Evolutionary conservation across 306 rosid genomes (phyloP).

Genomic region (Cicer bijugum): DNA sequence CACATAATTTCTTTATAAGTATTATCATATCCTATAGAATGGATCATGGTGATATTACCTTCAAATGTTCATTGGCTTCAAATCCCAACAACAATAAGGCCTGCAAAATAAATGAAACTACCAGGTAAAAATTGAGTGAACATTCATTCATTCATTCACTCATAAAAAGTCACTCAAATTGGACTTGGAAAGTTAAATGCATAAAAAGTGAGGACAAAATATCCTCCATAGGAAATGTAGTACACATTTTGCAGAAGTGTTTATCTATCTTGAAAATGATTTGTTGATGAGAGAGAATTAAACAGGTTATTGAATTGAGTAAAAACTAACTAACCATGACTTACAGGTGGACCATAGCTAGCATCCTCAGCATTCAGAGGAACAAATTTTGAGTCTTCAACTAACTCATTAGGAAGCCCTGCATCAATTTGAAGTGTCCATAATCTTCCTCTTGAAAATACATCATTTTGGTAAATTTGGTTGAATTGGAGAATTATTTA

Average conservation of each 20-base stretch:
- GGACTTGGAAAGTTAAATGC: neutral
- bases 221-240: neutral
- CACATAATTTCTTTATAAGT: conserved; percentile 17
- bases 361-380: conserved; percentile 81
- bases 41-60: conserved; percentile 56
- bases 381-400: conserved; percentile 88
- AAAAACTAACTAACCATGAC: conserved; percentile 81
- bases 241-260: neutral
- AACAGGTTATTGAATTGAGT: conserved; percentile 34
- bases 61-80: conserved; percentile 65
- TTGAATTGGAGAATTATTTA: neutral
- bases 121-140: neutral
- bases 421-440: conserved; percentile 25
- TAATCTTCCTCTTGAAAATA: too few relatives aligned
- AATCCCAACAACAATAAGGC: conserved; percentile 85
- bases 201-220: conserved; percentile 18
- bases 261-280: conserved; percentile 12
- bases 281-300: neutral
- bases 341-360: conserved; percentile 92
- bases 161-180: neutral
- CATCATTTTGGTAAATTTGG: too few relatives aligned
- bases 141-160: neutral
- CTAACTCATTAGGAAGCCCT: conserved; percentile 69
- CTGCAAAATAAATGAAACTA: conserved; percentile 47
- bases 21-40: conserved; percentile 35